A percentile compares a stretch with the other conserved stretches of the same genome.
Evolutionary conservation across 768 basidiomycete genomes (phyloP).

Genomic region (Collybia sordida): DNA sequence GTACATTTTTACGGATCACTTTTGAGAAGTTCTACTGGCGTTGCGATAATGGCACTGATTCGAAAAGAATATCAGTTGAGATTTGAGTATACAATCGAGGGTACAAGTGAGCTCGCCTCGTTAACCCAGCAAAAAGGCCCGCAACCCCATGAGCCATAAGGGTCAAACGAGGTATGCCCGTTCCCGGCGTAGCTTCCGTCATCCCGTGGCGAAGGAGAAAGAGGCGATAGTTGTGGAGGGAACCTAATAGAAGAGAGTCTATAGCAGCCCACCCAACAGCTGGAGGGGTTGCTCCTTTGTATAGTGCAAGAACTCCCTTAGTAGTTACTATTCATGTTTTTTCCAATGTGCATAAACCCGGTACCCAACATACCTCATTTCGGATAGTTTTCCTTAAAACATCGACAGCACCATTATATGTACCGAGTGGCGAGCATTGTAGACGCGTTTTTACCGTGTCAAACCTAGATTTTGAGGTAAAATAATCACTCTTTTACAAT

Average conservation of each 20-base stretch:
- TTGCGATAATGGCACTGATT: conserved; percentile 63
- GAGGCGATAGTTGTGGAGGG: conserved; percentile 71
- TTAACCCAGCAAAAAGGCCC: conserved; percentile 67
- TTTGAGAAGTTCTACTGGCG: conserved; percentile 80
- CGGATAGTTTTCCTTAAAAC: conserved; percentile 55
- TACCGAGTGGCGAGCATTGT: conserved; percentile 66
- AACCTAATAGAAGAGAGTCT: conserved; percentile 69
- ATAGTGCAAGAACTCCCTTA: conserved; percentile 63
- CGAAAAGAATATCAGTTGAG: conserved; percentile 5
- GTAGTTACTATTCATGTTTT: conserved; percentile 1
- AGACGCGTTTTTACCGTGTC: conserved; percentile 74
- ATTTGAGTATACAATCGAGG: neutral
- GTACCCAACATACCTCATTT: conserved; percentile 49
- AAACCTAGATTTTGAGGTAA: conserved; percentile 40
- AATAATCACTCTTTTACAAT: neutral
- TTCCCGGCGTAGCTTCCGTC: conserved; percentile 49
- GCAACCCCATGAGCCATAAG: conserved; percentile 64
- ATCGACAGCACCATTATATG: conserved; percentile 61
- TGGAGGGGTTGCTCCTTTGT: conserved; percentile 75
- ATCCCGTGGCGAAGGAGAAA: conserved; percentile 51
- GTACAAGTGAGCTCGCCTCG: conserved; percentile 44
- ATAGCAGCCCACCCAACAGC: conserved; percentile 74
- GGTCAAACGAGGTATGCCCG: conserved; percentile 51
- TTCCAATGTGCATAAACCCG: neutral
- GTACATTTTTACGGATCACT: conserved; percentile 35